phyloP scores from a whole-genome alignment of 2,329 filamentous ascomycete species.

The Purpureocillium takamizusanense region DNA sequence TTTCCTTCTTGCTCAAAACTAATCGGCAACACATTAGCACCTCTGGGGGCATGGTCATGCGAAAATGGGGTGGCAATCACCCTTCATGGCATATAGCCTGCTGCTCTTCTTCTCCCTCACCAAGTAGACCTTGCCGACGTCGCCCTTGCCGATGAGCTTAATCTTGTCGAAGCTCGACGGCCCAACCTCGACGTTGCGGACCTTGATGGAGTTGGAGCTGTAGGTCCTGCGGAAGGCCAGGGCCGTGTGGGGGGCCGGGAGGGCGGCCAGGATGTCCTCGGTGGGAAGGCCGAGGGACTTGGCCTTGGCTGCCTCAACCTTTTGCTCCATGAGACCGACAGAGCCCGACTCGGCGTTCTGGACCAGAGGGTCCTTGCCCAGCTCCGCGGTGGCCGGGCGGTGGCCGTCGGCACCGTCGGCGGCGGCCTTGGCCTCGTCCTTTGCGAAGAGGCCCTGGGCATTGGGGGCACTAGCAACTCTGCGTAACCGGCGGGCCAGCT shows the following conservation, averaged over 20 bases:
- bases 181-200: constrained; percentile 91
- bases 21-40: constrained; percentile 4
- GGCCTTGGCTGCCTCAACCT: constrained; percentile 17
- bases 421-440: constrained; percentile 17
- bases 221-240: constrained; percentile 88
- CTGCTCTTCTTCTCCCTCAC: constrained; percentile 97
- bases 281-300: constrained; percentile 30
- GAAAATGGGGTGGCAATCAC: constrained; percentile 37
- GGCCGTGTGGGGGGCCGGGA: constrained; percentile 57
- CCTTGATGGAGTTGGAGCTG: constrained; percentile 98
- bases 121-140: constrained; percentile 96
- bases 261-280: constrained; percentile 46
- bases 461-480: constrained; percentile 95
- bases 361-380: constrained; percentile 70
- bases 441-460: constrained; percentile 80
- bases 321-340: constrained; percentile 24
- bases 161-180: constrained; percentile 98
- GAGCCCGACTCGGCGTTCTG: constrained; percentile 36
- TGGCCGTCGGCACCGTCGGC: constrained; percentile 40
- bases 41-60: not conserved
- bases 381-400: constrained; percentile 75
- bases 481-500: constrained; percentile 83
- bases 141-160: constrained; percentile 96
- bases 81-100: constrained; percentile 96
- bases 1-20: constrained; percentile 99